Base-by-base conservation (phyloP, 495 filamentous ascomycete genomes). In the Saxispiralis lemnorum region DNA sequence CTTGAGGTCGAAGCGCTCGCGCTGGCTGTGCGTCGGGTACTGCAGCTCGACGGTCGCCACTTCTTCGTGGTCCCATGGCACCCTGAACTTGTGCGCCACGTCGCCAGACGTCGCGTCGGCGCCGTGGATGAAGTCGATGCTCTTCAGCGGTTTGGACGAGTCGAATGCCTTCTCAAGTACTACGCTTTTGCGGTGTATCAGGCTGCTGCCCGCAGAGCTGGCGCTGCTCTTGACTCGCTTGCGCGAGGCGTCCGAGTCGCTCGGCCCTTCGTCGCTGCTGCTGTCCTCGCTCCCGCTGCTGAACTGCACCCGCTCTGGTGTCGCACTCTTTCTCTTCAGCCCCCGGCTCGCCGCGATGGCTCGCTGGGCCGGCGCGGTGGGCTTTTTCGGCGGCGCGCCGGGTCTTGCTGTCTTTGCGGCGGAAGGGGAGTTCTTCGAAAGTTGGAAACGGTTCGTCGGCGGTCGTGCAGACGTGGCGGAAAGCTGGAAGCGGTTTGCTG, bases 1-100 rank as follows among this genome's bases (percentile, higher is more conserved):
- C 24, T 87, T 79, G 7, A 87, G 72, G 44, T 88, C 68, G 54
- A 84, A 96, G 49, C 50, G 42, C 36, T 64, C 61, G 11, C 46
- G 51, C 9, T 31, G 35, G 10, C 40, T 41, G 6, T 37, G 18
- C 45, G 59, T 61, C 11, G 61, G 61, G 36, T 64, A 64, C 43
- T 61, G 56, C 31, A 64, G 58, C 53, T 59, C 53, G 20, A 61
- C 39, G 2, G 41, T 51, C 14, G 9, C 14, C 17, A 46, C 38
- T 1, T 28, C 21, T 2, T 48, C 33, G 9, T 32, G 14, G 15
- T 35, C 38, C 40, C 41, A 51, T 1, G 52, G 40, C 15, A n/a
- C 31, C 33, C 24, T 46, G 43, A 31, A 55, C 37, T 55, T 55
- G 37, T n/a, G 18, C 12, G 28, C 21, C 15, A 41, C 20, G 19